Evolutionary conservation across 2,329 filamentous ascomycete genomes (phyloP).

Genomic region (Fusarium scirpi): DNA sequence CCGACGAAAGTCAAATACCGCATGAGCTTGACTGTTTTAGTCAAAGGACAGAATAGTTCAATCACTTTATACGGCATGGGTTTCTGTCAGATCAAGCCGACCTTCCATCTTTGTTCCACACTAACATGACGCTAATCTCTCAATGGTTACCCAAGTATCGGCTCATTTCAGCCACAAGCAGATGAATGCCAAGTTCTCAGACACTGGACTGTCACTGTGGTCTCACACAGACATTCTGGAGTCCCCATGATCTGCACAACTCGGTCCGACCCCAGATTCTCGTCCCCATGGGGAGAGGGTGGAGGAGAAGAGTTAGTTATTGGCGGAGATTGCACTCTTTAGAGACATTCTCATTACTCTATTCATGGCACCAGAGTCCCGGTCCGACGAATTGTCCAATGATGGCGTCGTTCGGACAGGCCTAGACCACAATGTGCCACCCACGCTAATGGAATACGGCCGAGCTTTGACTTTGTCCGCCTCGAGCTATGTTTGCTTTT

Average conservation of each 20-base stretch:
- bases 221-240: not conserved
- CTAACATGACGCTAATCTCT: not conserved
- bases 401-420: not conserved
- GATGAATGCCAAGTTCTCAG: not conserved
- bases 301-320: not conserved
- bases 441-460: not conserved
- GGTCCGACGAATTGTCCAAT: slow-evolving; percentile 10
- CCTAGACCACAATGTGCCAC: slow-evolving; percentile 2
- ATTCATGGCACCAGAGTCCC: too few species aligned
- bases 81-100: not conserved
- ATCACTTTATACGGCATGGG: too few species aligned
- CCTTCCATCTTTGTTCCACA: not conserved
- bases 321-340: not conserved
- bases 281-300: slow-evolving; percentile 25
- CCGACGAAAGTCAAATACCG: slow-evolving; percentile 24
- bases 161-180: slow-evolving; percentile 3
- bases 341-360: not conserved
- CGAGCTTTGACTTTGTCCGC: not conserved
- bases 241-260: slow-evolving; percentile 4
- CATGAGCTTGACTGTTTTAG: not conserved
- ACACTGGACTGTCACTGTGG: not conserved
- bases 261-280: slow-evolving; percentile 35
- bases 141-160: not conserved
- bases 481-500: not conserved
- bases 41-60: not conserved